phyloP scores from a whole-genome alignment of 164 flowering plant species.

The Chloranthus sessilifolius region DNA sequence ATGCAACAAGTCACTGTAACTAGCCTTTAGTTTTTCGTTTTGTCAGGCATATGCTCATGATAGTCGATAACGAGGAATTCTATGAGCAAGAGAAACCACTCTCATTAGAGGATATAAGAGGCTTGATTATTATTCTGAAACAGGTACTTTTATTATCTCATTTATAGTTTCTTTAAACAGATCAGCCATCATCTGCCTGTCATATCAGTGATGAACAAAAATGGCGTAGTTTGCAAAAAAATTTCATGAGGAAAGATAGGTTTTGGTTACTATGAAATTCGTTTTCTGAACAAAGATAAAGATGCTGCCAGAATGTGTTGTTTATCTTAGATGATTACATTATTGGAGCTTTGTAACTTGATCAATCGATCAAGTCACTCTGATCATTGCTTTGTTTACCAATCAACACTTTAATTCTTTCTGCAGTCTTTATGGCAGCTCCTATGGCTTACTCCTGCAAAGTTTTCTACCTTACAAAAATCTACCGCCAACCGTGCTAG shows the following conservation, averaged over 20 bases:
- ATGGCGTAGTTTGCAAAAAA: too few species aligned
- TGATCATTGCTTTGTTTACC: neutral
- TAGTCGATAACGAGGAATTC: conserved; percentile 95
- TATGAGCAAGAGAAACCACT: conserved; percentile 94
- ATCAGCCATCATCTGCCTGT: neutral
- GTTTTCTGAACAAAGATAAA: too few species aligned
- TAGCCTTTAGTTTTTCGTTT: neutral
- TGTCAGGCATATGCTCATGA: conserved; percentile 88
- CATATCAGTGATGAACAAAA: too few species aligned
- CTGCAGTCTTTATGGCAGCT: conserved; percentile 94
- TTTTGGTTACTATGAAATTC: too few species aligned
- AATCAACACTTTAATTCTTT: conserved; percentile 6
- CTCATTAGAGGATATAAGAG: conserved; percentile 63
- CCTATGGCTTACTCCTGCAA: conserved; percentile 66
- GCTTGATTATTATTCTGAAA: conserved; percentile 65
- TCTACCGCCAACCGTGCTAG: conserved; percentile 17
- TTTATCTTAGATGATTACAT: too few species aligned
- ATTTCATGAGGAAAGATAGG: too few species aligned
- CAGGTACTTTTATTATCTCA: conserved; percentile 45
- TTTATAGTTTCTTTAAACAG: neutral
- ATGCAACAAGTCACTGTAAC: neutral
- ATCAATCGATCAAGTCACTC: too few species aligned
- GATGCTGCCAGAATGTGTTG: too few species aligned
- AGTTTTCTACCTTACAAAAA: conserved; percentile 31
- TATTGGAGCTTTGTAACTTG: too few species aligned